A percentile compares a stretch with the other conserved stretches of the same genome.
Conservation (phyloP, 441 rosid genomes). For the Croton laevigatus region DNA sequence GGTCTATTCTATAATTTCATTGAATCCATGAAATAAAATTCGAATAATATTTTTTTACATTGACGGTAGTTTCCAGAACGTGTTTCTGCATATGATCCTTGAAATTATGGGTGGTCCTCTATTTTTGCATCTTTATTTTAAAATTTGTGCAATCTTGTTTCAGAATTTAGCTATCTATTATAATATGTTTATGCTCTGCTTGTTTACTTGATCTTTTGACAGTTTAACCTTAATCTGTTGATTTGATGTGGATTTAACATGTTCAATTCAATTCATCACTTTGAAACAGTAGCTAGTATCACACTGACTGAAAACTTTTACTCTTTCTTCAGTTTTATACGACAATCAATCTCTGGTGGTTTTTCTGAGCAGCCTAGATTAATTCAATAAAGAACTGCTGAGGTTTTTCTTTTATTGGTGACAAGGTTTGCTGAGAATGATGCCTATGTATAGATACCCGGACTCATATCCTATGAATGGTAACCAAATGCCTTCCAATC, state of each 20-base stretch:
- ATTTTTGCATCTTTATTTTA: no score
- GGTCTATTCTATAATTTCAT: no score
- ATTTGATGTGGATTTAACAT: background rate
- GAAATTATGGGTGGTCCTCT: no score
- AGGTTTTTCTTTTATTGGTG: background rate
- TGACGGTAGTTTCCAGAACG: no score
- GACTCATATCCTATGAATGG: slow-evolving; percentile 36
- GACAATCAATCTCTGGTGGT: background rate
- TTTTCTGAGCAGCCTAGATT: background rate
- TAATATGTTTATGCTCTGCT: background rate
- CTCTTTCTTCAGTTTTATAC: background rate
- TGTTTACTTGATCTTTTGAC: background rate
- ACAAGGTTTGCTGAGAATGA: slow-evolving; percentile 31
- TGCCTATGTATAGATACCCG: slow-evolving; percentile 35
- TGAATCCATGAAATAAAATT: no score
- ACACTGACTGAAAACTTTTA: background rate
- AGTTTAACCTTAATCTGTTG: background rate
- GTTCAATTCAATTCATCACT: background rate
- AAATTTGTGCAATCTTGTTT: no score
- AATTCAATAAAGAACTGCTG: slow-evolving; percentile 4
- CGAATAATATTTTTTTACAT: no score
- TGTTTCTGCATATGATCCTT: no score
- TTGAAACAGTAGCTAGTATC: background rate
- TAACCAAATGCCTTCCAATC: slow-evolving; percentile 28
- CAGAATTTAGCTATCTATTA: background rate